phyloP scores from a whole-genome alignment of 345 rosid genomes.

The Euphorbia pulcherrima region DNA sequence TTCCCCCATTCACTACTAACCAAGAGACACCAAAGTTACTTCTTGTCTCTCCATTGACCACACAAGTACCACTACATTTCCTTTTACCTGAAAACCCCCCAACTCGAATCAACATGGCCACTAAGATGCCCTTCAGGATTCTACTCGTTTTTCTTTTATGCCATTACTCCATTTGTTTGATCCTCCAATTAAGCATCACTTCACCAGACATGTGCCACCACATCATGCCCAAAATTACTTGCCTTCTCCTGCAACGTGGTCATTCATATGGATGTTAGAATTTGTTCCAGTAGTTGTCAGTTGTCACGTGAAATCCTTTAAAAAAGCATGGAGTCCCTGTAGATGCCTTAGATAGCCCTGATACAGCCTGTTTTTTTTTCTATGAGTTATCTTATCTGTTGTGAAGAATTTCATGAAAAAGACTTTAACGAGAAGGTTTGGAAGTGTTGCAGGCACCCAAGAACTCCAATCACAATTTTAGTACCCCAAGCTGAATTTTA shows the following conservation, averaged over 20 bases:
- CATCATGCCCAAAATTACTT: background rate
- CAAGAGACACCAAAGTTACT: background rate
- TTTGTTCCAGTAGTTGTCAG: no score
- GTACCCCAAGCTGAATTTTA: background rate
- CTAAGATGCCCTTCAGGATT: background rate
- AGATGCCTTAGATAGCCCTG: no score
- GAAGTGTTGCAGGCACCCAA: no score
- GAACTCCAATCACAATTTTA: background rate
- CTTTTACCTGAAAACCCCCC: background rate
- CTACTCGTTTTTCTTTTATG: background rate
- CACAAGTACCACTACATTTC: background rate
- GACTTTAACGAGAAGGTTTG: no score
- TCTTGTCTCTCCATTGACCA: background rate
- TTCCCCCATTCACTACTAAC: background rate
- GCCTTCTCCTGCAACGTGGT: no score
- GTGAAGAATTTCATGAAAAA: no score
- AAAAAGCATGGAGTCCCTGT: no score
- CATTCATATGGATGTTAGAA: no score
- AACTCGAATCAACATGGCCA: background rate
- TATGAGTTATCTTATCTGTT: no score
- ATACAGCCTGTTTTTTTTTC: no score
- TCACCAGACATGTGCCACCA: background rate
- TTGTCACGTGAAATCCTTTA: no score
- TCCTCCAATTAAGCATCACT: background rate
- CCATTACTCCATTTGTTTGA: background rate